phyloP scores from a whole-genome alignment of 179 eudicot species.

The Beta lomatogona region DNA sequence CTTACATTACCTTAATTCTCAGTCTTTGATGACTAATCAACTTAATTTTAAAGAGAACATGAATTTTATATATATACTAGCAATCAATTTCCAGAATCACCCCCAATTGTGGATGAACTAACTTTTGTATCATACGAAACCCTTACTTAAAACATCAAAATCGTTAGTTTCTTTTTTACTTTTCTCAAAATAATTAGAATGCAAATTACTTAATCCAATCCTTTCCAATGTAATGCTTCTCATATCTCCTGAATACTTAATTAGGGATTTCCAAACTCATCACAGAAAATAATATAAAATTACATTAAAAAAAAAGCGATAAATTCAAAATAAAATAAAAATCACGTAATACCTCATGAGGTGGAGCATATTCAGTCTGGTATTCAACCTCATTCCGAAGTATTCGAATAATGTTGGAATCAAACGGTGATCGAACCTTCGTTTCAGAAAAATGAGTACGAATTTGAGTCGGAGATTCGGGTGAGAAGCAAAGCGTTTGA shows the following conservation, averaged over 20 bases:
- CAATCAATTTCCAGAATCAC: background rate
- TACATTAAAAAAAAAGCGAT: background rate
- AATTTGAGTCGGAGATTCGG: conserved; percentile 21
- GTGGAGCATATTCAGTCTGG: conserved; percentile 50
- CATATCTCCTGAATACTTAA: background rate
- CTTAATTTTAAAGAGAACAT: background rate
- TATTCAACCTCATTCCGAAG: conserved; percentile 49
- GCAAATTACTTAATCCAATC: background rate
- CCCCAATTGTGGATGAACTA: too few species aligned
- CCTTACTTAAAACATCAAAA: background rate
- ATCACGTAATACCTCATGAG: conserved; percentile 36
- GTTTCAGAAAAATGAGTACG: conserved; percentile 28
- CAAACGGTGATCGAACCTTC: conserved; percentile 40
- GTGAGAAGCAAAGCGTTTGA: background rate
- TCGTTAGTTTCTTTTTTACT: background rate
- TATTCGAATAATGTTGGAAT: conserved; percentile 50
- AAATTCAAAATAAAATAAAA: background rate
- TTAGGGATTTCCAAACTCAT: background rate
- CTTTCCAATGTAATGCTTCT: background rate
- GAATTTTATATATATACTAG: background rate
- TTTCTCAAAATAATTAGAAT: background rate
- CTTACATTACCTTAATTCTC: background rate
- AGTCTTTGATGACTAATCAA: background rate
- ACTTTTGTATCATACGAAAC: too few species aligned
- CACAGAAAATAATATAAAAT: background rate